Percentiles rank a stretch among this genome's conserved stretches.
phyloP scores from a whole-genome alignment of 495 filamentous ascomycete genomes.

The Penicillium silybi region DNA sequence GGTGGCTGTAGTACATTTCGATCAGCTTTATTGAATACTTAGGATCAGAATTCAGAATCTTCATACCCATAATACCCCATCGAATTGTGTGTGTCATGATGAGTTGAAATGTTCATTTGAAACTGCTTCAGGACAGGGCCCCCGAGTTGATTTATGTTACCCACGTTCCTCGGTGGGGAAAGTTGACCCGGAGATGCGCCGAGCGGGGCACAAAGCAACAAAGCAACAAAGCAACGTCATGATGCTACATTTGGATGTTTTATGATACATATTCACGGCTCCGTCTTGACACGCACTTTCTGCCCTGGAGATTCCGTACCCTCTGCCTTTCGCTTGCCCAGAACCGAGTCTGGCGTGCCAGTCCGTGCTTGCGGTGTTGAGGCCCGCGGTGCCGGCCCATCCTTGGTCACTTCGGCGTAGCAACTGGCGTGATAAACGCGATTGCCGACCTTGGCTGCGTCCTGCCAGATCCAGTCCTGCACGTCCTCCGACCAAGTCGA shows the following conservation, averaged over 20 bases:
- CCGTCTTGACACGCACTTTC: slow-evolving; percentile 41
- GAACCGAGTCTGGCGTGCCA: slow-evolving; percentile 60
- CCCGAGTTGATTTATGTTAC: not conserved
- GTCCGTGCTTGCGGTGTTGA: slow-evolving; percentile 40
- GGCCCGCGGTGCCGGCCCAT: slow-evolving; percentile 41
- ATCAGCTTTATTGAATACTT: slow-evolving; percentile 14
- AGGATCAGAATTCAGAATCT: not conserved
- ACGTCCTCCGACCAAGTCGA: slow-evolving; percentile 83
- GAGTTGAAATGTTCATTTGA: not conserved
- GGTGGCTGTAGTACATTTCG: slow-evolving; percentile 55
- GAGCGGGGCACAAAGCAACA: slow-evolving; percentile 29
- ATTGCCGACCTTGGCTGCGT: slow-evolving; percentile 72
- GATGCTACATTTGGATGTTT: slow-evolving; percentile 3
- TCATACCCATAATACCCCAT: slow-evolving; percentile 74
- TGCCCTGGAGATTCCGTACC: slow-evolving; percentile 36
- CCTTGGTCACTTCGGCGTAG: slow-evolving; percentile 75
- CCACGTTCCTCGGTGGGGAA: not conserved
- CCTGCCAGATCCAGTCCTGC: slow-evolving; percentile 96
- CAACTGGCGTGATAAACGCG: slow-evolving; percentile 89
- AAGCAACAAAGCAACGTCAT: slow-evolving; percentile 17
- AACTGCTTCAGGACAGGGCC: not conserved
- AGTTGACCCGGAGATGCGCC: slow-evolving; percentile 22
- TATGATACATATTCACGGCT: slow-evolving; percentile 23
- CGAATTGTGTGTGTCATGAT: slow-evolving; percentile 53
- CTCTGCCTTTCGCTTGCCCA: slow-evolving; percentile 76